These are phyloP conservation scores for Aphanomyces invadans DNA, from an alignment of 352 stramenopile genomes.

Conservation along the genomic window DNA sequence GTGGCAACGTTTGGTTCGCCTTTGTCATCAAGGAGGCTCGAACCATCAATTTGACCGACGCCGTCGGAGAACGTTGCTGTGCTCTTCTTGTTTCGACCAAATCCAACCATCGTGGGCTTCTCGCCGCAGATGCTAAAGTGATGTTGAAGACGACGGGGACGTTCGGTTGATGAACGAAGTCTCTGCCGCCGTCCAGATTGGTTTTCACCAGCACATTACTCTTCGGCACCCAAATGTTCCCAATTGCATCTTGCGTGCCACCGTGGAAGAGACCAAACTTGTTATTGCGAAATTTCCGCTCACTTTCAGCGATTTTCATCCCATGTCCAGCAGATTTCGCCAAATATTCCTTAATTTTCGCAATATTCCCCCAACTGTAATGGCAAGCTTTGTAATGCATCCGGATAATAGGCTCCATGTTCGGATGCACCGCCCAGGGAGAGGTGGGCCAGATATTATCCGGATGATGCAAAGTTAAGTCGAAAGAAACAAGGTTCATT, in stretches of 20 bases:
- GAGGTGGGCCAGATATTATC: constrained; percentile 1
- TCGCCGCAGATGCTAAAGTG: background rate
- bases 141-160: too few relatives aligned
- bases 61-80: constrained; percentile 43
- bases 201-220: constrained; percentile 6
- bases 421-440: background rate
- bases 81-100: constrained; percentile 76
- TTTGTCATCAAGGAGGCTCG: constrained; percentile 70
- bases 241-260: background rate
- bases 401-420: background rate
- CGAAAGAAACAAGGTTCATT: too few relatives aligned
- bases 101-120: constrained; percentile 50
- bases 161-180: background rate
- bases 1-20: constrained; percentile 59
- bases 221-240: background rate
- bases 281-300: too few relatives aligned
- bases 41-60: constrained; percentile 57
- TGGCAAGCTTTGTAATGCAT: background rate
- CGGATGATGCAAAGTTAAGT: constrained; percentile 10
- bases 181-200: background rate
- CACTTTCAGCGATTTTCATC: too few relatives aligned
- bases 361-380: too few relatives aligned
- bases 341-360: background rate
- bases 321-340: background rate
- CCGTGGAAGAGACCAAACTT: background rate